Evolutionary conservation across 805 yeast genomes (phyloP), one percentile per base, ranked within the genome.

Genomic region (Metschnikowia matae): DNA sequence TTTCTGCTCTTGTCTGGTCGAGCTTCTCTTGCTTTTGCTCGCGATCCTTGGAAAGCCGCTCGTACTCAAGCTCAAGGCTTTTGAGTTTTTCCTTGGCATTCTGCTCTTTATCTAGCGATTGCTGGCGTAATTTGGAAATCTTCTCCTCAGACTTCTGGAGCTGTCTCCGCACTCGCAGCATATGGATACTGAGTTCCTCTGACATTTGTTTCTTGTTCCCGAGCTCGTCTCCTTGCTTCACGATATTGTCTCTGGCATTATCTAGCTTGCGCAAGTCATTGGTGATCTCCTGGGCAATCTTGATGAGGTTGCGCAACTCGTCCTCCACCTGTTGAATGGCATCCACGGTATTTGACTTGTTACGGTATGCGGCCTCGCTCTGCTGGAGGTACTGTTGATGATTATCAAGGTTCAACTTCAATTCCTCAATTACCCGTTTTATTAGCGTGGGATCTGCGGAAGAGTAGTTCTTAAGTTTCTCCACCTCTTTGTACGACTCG

Each of bases 391-490:
- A 48, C 5, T 49, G 53, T 23, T 63, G 66, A 29, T 79, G 60
- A 1, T 69, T 67, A 10, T 68, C 66, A 21, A 83, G 69, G 6
- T 80, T 71, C 18, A 60, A 62, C 44, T 73, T 70, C 64, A 86
- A 68, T 48, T 82, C 84, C 4, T 72, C 67, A 20, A 84, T 83
- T 20, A 80, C 73, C 53, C 74, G 74, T 31, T 70, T 69, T 21
- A 86, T 68, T 35, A 78, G 75, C 37, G 75, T 79, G 11, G 87
- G 82, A 31, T 87, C 81, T 39, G 83, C 83, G 37, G 79, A 75
- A 3, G 84, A 73, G 58, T 84, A 85, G 32, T 78, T 77, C 51
- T 78, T 75, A 48, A 87, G 68, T 53, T 79, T 80, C 34, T 83
- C 88, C 20, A 82, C 65, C 46, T 82, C 84, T 44, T 80, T 78